Base-by-base conservation (phyloP, 805 yeast genomes). In the Ascoidea rubescens region DNA sequence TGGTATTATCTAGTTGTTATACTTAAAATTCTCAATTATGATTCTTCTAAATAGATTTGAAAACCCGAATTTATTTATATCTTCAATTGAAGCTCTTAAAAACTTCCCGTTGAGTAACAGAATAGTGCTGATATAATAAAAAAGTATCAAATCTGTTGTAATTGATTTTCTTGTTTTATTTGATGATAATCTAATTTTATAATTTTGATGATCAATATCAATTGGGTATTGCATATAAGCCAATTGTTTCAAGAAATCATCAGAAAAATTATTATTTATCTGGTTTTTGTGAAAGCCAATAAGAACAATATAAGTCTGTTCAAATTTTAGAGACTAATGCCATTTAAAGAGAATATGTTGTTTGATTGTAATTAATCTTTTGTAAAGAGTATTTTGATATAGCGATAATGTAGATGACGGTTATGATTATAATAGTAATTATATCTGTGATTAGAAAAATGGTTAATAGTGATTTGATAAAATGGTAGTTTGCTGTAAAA, bases 71-170 rank as follows among this genome's bases (percentile, higher is more conserved):
- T 63, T 66, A 54, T 67, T 69, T 49, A 68, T 58, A 55, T 69
- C 72, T 48, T 70, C 73, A 5, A 70, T 59, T 4, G 72, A 67
- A 0, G 64, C 63, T 42, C 62, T 60, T 12, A 69, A 50, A 16
- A 60, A 50, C 45, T 67, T 71, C 28, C 69, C 66, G 53, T 62
- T 59, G 54, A 70, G 69, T 8, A 69, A 47, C 5, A 72, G 72
- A 4, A 59, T 52, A 2, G 66, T 60, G 6, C 66, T 54, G 5
- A 64, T 59, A 33, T 64, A 62, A 5, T 69, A 56, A 33, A 67
- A 57, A 7, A 58, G 52, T 62, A 66, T 64, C 10, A 67, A 60
- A 42, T 65, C 67, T 53, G 64, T 63, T 17, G 65, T 63, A 37
- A 67, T 57, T 16, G 62, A 58, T 28, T 64, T 67, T 50, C 62